Conservation (phyloP, 768 basidiomycete genomes). For the Neoboletus magnificus region DNA sequence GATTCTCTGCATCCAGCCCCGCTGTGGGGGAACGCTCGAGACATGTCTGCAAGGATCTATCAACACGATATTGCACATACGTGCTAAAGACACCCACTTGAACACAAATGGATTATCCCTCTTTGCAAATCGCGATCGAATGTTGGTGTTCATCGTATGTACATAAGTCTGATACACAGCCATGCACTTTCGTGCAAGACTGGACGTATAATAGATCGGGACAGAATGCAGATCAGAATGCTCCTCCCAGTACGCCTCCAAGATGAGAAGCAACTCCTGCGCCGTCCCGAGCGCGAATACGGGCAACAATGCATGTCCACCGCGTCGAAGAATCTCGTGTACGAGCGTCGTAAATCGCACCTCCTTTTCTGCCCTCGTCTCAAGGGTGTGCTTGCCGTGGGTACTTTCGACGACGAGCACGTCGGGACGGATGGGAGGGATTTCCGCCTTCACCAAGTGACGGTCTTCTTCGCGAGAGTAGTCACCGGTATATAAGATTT, state of each 20-base stretch:
- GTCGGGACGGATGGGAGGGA: conserved; percentile 87
- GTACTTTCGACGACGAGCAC: conserved; percentile 97
- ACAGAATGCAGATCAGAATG: conserved; percentile 91
- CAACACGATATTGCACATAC: background rate
- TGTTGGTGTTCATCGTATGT: conserved; percentile 93
- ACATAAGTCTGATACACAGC: conserved; percentile 96
- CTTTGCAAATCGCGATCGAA: conserved; percentile 84
- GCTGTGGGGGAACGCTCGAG: conserved; percentile 68
- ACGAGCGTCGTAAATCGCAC: conserved; percentile 85
- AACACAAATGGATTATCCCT: conserved; percentile 98
- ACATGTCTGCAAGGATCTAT: conserved; percentile 51
- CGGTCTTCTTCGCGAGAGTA: conserved; percentile 96
- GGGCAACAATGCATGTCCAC: conserved; percentile 92
- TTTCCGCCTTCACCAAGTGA: conserved; percentile 92
- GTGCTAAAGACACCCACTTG: conserved; percentile 57
- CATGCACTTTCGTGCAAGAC: conserved; percentile 93
- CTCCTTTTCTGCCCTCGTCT: conserved; percentile 86
- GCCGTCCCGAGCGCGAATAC: conserved; percentile 93
- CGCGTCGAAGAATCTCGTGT: conserved; percentile 84
- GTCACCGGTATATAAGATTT: conserved; percentile 95
- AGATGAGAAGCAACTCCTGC: conserved; percentile 86
- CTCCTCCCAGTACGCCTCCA: conserved; percentile 95
- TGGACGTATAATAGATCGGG: conserved; percentile 93
- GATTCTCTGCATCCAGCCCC: conserved; percentile 83
- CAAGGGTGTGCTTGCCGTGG: conserved; percentile 89